These are phyloP conservation scores for Plasmodium gallinaceum DNA, from an alignment of 169 alveolate genomes.

Conservation along the genomic window DNA sequence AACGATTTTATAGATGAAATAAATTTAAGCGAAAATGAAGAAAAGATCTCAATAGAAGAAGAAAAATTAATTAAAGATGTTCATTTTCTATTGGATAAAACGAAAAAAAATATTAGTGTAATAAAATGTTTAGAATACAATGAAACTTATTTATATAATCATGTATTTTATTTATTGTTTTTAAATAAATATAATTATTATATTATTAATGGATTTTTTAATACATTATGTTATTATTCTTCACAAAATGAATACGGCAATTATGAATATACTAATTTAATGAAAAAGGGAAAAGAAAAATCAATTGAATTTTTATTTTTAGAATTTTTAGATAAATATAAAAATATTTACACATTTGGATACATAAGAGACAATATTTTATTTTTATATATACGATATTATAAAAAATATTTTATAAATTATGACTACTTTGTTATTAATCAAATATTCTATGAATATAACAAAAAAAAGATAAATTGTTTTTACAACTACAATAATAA, in stretches of 20 bases:
- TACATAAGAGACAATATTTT: slow-evolving; percentile 59
- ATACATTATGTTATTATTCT: slow-evolving; percentile 64
- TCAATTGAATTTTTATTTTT: slow-evolving; percentile 66
- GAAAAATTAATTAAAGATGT: slow-evolving; percentile 56
- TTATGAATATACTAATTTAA: slow-evolving; percentile 71
- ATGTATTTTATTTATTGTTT: slow-evolving; percentile 53
- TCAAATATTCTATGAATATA: slow-evolving; percentile 9
- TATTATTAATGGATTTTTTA: slow-evolving; percentile 53
- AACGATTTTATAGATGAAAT: slow-evolving; percentile 70
- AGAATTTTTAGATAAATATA: slow-evolving; percentile 50
- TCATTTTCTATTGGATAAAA: slow-evolving; percentile 58
- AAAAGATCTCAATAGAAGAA: slow-evolving; percentile 42
- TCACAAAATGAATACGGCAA: slow-evolving; percentile 60
- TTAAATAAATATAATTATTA: slow-evolving; percentile 66
- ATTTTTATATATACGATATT: slow-evolving; percentile 69
- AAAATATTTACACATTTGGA: slow-evolving; percentile 63
- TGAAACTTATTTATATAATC: slow-evolving; percentile 48
- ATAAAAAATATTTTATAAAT: slow-evolving; percentile 28
- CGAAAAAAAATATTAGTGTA: slow-evolving; percentile 76
- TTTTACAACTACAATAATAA: not conserved
- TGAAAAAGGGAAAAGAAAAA: slow-evolving; percentile 53
- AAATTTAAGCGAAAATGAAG: slow-evolving; percentile 65
- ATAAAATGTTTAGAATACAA: slow-evolving; percentile 69
- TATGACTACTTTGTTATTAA: slow-evolving; percentile 34
- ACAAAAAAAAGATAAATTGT: not conserved